phyloP scores from a whole-genome alignment of 2,329 filamentous ascomycete species.

The Trichoderma sp. region DNA sequence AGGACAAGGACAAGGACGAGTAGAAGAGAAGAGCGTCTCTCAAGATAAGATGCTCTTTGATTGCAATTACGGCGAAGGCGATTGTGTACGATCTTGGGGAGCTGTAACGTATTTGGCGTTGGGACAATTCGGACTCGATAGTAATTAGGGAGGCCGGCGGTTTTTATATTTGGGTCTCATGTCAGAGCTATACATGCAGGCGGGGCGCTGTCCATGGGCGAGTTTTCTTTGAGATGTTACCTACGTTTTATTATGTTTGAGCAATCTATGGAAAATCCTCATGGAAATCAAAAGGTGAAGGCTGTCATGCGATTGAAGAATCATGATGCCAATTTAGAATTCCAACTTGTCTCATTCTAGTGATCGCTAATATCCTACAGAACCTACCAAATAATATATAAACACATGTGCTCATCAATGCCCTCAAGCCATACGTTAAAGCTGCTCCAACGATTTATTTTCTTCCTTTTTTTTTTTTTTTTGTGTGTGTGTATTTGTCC shows the following conservation, averaged over 20 bases:
- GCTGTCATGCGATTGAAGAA: background rate
- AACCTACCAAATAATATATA: background rate
- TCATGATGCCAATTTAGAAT: background rate
- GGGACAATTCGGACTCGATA: background rate
- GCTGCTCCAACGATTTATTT: background rate
- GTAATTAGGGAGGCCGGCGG: background rate
- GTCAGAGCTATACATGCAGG: background rate
- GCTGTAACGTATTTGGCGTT: conserved; percentile 10
- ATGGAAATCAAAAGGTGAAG: background rate
- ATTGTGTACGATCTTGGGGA: conserved; percentile 6
- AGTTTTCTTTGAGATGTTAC: background rate
- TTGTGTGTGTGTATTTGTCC: too few relatives aligned
- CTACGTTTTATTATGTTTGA: background rate
- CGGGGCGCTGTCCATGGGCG: conserved; percentile 8
- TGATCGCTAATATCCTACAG: conserved; percentile 6
- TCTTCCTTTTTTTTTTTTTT: too few relatives aligned
- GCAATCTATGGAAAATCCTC: background rate
- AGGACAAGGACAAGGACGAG: conserved; percentile 35
- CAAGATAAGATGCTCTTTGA: background rate
- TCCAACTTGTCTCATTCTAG: background rate
- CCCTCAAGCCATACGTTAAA: background rate
- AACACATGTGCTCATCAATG: background rate
- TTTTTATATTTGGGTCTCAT: conserved; percentile 3
- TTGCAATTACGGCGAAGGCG: background rate
- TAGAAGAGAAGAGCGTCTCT: conserved; percentile 19